A percentile compares a stretch with the other conserved stretches of the same genome.
phyloP scores from a whole-genome alignment of 73 alveolate species.

The Paramecium octaurelia region DNA sequence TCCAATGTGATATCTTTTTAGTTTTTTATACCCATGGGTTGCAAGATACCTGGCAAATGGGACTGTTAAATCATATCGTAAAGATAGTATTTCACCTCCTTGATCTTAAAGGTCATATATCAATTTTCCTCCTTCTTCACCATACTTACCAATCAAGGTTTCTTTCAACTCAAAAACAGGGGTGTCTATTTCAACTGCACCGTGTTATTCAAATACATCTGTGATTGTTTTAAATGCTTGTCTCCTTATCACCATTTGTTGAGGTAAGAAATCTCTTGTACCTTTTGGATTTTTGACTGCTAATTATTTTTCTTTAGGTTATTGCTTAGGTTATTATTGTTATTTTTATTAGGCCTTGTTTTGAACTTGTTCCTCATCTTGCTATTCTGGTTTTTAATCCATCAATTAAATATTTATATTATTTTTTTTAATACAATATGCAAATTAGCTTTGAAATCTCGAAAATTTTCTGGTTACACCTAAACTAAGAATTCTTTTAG shows the following conservation, averaged over 20 bases:
- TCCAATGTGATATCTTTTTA: conserved; percentile 95
- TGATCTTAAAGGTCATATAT: conserved; percentile 91
- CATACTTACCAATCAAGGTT: conserved; percentile 78
- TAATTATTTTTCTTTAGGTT: conserved; percentile 71
- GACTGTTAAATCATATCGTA: conserved; percentile 94
- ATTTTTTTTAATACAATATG: background rate
- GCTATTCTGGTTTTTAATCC: background rate
- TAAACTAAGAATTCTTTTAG: background rate
- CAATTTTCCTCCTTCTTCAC: conserved; percentile 92
- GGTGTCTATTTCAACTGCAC: conserved; percentile 96
- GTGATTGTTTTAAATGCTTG: conserved; percentile 73
- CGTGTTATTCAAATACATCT: conserved; percentile 87
- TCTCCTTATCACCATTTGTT: conserved; percentile 85
- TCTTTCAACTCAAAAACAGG: conserved; percentile 92
- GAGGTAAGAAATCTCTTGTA: conserved; percentile 87
- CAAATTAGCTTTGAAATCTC: background rate
- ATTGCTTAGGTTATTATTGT: background rate
- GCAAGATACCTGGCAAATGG: conserved; percentile 95
- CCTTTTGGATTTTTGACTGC: conserved; percentile 89
- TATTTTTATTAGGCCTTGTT: background rate
- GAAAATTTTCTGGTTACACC: background rate
- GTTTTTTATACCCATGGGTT: conserved; percentile 64
- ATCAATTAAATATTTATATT: background rate
- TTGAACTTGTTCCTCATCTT: background rate
- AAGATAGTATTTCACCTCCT: conserved; percentile 92